Conservation (phyloP, 208 protist genomes). For the Vickermania spadyakhi region DNA sequence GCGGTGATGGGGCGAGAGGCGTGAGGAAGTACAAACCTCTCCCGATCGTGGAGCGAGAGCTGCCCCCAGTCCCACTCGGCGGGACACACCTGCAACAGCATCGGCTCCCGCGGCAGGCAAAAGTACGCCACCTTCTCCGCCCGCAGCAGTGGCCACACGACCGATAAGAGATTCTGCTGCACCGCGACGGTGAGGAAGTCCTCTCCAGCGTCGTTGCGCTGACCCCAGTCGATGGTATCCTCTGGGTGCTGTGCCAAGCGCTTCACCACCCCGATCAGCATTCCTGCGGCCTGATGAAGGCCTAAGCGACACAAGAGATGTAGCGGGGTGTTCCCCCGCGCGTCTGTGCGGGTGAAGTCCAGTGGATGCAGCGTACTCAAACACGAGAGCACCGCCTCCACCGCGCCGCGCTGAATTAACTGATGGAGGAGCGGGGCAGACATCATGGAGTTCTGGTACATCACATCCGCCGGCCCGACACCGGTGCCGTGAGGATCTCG, state of each 20-base stretch:
- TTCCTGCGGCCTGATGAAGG: background rate
- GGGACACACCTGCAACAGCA: background rate
- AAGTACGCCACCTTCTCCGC: background rate
- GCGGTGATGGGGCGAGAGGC: too few species aligned
- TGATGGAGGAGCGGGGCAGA: background rate
- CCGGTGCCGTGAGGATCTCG: background rate
- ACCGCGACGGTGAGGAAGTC: background rate
- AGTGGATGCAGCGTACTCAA: background rate
- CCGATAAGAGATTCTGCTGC: background rate
- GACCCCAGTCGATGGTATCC: background rate
- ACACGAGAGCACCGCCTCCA: background rate
- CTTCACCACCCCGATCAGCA: background rate
- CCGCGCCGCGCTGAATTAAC: background rate
- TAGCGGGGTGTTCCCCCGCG: background rate
- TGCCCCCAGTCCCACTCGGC: background rate
- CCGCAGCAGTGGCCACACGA: background rate
- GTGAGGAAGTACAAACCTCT: background rate
- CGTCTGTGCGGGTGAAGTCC: background rate
- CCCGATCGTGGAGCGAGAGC: background rate
- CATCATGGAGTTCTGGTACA: background rate
- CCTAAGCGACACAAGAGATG: background rate
- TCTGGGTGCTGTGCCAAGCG: background rate
- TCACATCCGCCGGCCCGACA: background rate
- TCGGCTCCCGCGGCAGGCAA: background rate
- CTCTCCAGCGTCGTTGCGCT: background rate